These are phyloP conservation scores for Beta macrorhiza DNA, from an alignment of 179 eudicot genomes.

Conservation along the genomic window DNA sequence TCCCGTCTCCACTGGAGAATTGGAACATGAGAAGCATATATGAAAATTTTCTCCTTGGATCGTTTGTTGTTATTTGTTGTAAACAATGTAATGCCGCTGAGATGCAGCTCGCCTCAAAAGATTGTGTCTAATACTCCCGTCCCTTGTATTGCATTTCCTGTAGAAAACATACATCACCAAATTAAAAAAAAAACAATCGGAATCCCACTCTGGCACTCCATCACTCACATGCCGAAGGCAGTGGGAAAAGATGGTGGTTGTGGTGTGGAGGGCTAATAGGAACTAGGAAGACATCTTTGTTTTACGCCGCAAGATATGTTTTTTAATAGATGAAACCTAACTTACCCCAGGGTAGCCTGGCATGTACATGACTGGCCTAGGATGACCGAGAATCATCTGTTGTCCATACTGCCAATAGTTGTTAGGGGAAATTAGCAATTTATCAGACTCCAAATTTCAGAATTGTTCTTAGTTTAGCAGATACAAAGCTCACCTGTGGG, in stretches of 20 bases:
- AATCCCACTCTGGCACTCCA: too few species aligned
- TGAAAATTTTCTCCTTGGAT: constrained; percentile 20
- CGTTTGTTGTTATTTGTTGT: constrained; percentile 29
- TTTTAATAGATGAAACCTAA: neutral
- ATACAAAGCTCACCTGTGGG: constrained; percentile 57
- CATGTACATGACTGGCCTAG: constrained; percentile 85
- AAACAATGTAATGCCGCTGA: constrained; percentile 20
- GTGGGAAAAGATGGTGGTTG: neutral
- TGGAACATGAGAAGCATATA: constrained; percentile 19
- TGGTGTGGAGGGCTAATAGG: too few species aligned
- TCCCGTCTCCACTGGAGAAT: constrained; percentile 16
- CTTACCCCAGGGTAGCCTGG: constrained; percentile 82
- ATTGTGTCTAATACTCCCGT: constrained; percentile 47
- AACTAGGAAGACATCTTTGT: neutral
- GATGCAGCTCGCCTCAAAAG: constrained; percentile 14
- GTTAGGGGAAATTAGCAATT: constrained; percentile 4
- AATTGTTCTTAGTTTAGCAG: neutral
- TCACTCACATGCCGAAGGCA: neutral
- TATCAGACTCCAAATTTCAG: neutral
- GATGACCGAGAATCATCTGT: constrained; percentile 91
- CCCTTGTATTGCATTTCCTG: constrained; percentile 84
- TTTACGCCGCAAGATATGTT: neutral
- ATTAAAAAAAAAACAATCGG: neutral
- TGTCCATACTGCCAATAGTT: constrained; percentile 70
- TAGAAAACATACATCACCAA: constrained; percentile 4